A percentile compares a stretch with the other conserved stretches of the same genome.
Conservation (phyloP, 2,329 filamentous ascomycete species). For the Phoma sp. region DNA sequence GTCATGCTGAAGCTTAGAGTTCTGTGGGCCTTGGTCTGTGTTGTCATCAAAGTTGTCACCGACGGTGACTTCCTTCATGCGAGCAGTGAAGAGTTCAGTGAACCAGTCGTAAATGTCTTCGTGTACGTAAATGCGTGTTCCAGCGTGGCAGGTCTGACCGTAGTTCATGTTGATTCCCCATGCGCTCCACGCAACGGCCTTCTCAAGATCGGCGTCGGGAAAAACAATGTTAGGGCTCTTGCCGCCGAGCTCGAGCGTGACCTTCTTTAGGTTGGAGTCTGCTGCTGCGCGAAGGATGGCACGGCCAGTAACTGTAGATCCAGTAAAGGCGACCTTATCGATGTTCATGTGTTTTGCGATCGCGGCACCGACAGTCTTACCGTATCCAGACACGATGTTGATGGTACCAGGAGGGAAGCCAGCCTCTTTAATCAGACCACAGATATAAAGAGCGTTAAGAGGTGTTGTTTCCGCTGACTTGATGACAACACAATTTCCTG, state of each 20-base stretch:
- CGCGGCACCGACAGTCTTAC: slow-evolving; percentile 52
- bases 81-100: slow-evolving; percentile 45
- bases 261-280: slow-evolving; percentile 51
- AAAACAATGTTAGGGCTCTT: slow-evolving; percentile 56
- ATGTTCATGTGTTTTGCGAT: slow-evolving; percentile 51
- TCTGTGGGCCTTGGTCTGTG: slow-evolving; percentile 47
- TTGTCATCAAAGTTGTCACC: slow-evolving; percentile 40
- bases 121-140: slow-evolving; percentile 50
- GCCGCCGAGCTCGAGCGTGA: slow-evolving; percentile 55
- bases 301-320: slow-evolving; percentile 44
- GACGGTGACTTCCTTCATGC: slow-evolving; percentile 41
- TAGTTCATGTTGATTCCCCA: slow-evolving; percentile 49
- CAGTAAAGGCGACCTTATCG: slow-evolving; percentile 54
- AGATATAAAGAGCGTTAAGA: slow-evolving; percentile 29
- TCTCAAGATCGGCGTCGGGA: slow-evolving; percentile 54
- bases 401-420: slow-evolving; percentile 67
- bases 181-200: slow-evolving; percentile 47
- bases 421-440: slow-evolving; percentile 36
- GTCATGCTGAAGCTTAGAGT: slow-evolving; percentile 31
- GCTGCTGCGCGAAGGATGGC: slow-evolving; percentile 11
- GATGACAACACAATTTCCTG: slow-evolving; percentile 26
- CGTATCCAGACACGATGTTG: slow-evolving; percentile 66
- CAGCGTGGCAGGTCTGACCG: slow-evolving; percentile 50
- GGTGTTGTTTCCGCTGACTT: slow-evolving; percentile 38
- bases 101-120: slow-evolving; percentile 49